A percentile compares a stretch with the other conserved stretches of the same genome.
These are phyloP conservation scores for Taiwanofungus camphoratus DNA, from an alignment of 1,284 basidiomycete genomes.

Conservation along the genomic window DNA sequence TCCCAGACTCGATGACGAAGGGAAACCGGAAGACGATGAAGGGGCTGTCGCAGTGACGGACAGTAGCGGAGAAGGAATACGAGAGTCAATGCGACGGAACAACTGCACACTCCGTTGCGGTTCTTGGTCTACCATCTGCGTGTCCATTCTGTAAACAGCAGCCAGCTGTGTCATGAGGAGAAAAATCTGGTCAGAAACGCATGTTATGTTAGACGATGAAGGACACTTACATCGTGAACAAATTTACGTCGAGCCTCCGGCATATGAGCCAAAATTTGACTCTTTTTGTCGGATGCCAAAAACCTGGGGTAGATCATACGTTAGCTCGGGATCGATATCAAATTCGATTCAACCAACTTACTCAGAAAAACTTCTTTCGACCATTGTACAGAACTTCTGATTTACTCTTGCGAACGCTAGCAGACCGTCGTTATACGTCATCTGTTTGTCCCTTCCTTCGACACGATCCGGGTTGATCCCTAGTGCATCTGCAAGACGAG, in stretches of 20 bases:
- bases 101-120: conserved; percentile 77
- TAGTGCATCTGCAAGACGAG: conserved; percentile 79
- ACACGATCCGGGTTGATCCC: conserved; percentile 60
- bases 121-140: conserved; percentile 81
- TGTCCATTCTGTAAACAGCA: conserved; percentile 73
- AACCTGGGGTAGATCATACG: conserved; percentile 42
- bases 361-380: conserved; percentile 79
- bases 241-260: conserved; percentile 73
- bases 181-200: background rate
- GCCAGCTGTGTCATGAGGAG: conserved; percentile 59
- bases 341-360: conserved; percentile 36
- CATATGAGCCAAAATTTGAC: conserved; percentile 79
- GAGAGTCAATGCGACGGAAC: conserved; percentile 73
- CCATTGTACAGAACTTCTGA: conserved; percentile 59
- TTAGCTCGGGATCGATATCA: conserved; percentile 1
- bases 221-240: conserved; percentile 55
- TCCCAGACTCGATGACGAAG: conserved; percentile 37
- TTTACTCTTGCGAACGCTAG: conserved; percentile 56
- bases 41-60: conserved; percentile 36
- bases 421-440: conserved; percentile 60
- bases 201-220: background rate
- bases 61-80: conserved; percentile 66
- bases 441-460: conserved; percentile 28
- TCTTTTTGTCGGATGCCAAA: conserved; percentile 59
- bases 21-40: conserved; percentile 21